Evolutionary conservation across 176 grass and related monocot species (phyloP).

Genomic region (Guadua angustifolia): DNA sequence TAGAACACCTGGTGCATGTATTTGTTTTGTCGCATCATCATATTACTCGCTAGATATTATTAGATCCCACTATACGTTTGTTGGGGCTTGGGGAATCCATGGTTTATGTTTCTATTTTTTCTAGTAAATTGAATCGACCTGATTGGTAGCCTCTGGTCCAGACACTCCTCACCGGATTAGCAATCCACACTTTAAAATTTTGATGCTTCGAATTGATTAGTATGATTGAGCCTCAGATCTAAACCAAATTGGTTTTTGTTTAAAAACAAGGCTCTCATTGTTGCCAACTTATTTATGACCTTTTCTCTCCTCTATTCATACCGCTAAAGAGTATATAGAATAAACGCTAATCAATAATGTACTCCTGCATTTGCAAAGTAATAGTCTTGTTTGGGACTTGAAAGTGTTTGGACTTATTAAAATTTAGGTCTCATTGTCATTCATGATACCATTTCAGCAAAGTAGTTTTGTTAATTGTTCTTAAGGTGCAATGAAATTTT

Average conservation of each 20-base stretch:
- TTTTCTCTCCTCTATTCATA: not conserved
- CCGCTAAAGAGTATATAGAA: not conserved
- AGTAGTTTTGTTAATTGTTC: not conserved
- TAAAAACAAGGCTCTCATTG: no score
- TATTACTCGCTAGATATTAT: slow-evolving; percentile 23
- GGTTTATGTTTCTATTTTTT: no score
- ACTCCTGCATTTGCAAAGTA: slow-evolving; percentile 1
- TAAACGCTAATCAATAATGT: not conserved
- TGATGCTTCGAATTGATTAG: no score
- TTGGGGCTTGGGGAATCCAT: no score
- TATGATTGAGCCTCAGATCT: no score
- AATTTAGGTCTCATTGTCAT: not conserved
- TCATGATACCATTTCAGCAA: not conserved
- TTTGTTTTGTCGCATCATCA: not conserved
- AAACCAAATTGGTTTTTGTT: no score
- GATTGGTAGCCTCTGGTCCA: no score
- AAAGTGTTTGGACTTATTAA: not conserved
- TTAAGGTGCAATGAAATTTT: not conserved
- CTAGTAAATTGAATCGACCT: no score
- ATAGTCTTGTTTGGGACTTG: not conserved
- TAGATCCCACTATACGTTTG: no score
- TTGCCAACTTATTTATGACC: no score
- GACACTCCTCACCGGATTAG: no score
- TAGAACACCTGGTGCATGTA: not conserved
- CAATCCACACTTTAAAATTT: no score